phyloP scores from a whole-genome alignment of 129 eudicot genomes.

The Ambrosia trifida region DNA sequence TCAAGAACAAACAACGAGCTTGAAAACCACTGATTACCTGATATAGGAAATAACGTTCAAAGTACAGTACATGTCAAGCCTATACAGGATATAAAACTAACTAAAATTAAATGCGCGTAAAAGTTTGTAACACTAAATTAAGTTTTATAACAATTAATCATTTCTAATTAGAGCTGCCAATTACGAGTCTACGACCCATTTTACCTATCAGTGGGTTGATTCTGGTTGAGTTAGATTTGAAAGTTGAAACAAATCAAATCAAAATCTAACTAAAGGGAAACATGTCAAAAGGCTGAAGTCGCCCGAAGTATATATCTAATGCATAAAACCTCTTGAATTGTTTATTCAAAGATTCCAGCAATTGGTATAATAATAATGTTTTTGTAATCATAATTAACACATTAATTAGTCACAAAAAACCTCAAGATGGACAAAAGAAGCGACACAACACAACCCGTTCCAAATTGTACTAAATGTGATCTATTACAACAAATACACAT shows the following conservation, averaged over 20 bases:
- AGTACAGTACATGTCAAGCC: neutral
- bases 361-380: neutral
- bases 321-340: neutral
- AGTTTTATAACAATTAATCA: neutral
- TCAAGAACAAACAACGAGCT: slow-evolving; percentile 66
- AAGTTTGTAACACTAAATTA: neutral
- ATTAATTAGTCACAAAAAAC: neutral
- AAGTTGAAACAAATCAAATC: neutral
- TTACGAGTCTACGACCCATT: neutral
- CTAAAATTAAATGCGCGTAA: neutral
- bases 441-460: slow-evolving; percentile 2
- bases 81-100: neutral
- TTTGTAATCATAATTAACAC: neutral
- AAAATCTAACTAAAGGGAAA: neutral
- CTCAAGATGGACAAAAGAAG: neutral
- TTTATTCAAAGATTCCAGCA: neutral
- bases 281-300: neutral
- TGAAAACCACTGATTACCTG: slow-evolving; percentile 58
- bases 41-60: slow-evolving; percentile 8
- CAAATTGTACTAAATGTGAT: neutral
- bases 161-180: neutral
- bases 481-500: neutral
- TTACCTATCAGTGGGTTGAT: neutral
- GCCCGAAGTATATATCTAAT: neutral
- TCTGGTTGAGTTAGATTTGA: neutral